Evolutionary conservation across 768 basidiomycete genomes (phyloP).

Genomic region (Lentinula aciculospora): DNA sequence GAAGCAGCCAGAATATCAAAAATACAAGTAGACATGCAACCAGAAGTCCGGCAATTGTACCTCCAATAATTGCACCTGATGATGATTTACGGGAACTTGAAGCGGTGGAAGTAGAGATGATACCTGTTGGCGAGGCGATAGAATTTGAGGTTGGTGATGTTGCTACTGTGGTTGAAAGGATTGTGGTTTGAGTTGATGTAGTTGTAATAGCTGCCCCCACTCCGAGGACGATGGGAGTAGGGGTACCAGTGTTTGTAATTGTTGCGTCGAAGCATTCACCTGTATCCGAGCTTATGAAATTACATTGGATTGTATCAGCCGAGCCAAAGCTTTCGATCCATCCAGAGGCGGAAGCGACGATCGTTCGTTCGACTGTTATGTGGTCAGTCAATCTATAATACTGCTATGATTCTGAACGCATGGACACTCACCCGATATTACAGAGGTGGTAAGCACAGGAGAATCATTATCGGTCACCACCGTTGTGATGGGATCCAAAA

Average conservation of each 20-base stretch:
- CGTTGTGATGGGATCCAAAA: background rate
- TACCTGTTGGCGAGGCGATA: background rate
- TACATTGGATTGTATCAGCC: background rate
- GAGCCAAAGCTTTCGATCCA: background rate
- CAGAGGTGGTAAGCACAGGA: background rate
- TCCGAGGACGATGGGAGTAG: background rate
- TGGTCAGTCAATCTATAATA: no score
- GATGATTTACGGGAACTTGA: background rate
- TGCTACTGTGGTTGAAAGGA: background rate
- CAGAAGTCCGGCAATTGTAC: background rate
- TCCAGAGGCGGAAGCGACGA: slow-evolving; percentile 1
- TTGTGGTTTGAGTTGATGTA: background rate
- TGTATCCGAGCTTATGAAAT: background rate
- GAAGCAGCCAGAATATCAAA: background rate
- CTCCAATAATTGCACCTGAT: background rate
- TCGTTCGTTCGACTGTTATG: background rate
- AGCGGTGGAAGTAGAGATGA: background rate
- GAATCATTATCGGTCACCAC: background rate
- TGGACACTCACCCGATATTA: background rate
- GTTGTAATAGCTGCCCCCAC: background rate
- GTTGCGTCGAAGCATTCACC: background rate
- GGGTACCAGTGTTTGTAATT: background rate
- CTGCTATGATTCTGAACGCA: no score
- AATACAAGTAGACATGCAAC: background rate
- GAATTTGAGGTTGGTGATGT: background rate